These are phyloP conservation scores for Tympanopsis confertula DNA, from an alignment of 2,329 filamentous ascomycete species.

Conservation along the genomic window DNA sequence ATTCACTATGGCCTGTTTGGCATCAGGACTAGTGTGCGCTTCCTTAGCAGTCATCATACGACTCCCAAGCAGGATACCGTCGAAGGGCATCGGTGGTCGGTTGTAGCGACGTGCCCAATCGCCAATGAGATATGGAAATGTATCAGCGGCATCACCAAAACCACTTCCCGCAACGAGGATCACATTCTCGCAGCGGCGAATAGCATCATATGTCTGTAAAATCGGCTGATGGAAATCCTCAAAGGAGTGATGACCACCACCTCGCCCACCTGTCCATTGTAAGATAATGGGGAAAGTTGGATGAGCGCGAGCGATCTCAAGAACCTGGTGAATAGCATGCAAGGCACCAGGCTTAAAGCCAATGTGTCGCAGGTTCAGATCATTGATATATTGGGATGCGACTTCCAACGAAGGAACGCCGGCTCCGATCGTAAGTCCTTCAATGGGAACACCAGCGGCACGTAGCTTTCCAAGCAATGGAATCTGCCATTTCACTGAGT, in stretches of 20 bases:
- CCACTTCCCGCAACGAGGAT: constrained; percentile 32
- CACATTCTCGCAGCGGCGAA: constrained; percentile 30
- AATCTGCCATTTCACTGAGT: constrained; percentile 38
- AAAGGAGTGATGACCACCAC: constrained; percentile 34
- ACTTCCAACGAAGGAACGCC: constrained; percentile 33
- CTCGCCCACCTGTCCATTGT: constrained; percentile 36
- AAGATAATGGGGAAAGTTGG: constrained; percentile 29
- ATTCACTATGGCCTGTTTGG: constrained; percentile 29
- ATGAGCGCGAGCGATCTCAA: constrained; percentile 32
- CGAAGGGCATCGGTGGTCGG: constrained; percentile 31
- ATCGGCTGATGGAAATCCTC: constrained; percentile 37
- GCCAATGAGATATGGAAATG: constrained; percentile 32
- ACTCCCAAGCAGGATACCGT: constrained; percentile 31
- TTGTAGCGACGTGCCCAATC: constrained; percentile 27
- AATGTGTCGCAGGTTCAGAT: constrained; percentile 30
- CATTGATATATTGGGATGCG: constrained; percentile 30
- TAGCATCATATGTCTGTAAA: constrained; percentile 27
- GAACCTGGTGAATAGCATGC: constrained; percentile 28
- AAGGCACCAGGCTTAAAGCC: constrained; percentile 32
- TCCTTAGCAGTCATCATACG: constrained; percentile 34
- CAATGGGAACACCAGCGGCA: constrained; percentile 29
- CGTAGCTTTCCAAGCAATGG: constrained; percentile 32
- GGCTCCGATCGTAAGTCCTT: constrained; percentile 32
- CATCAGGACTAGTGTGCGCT: constrained; percentile 25
- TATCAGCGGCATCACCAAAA: constrained; percentile 31